phyloP scores from a whole-genome alignment of 2,329 filamentous ascomycete species.

The Harringtonia lauricola region DNA sequence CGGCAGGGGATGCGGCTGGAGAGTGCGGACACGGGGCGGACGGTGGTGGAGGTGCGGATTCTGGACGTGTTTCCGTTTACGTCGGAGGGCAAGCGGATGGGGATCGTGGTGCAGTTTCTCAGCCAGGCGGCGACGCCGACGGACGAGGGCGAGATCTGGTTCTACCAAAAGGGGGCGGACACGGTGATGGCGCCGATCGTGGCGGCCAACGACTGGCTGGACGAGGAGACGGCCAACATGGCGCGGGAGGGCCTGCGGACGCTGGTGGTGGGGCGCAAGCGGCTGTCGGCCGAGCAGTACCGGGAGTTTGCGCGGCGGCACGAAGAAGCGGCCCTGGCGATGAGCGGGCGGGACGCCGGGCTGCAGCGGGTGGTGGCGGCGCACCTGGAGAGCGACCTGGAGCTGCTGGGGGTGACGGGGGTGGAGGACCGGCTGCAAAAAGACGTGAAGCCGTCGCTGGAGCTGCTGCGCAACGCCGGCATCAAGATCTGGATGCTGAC shows the following conservation, averaged over 20 bases:
- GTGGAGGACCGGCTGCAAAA: conserved; percentile 95
- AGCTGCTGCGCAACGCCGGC: conserved; percentile 88
- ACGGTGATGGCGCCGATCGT: conserved; percentile 98
- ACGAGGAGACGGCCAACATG: conserved; percentile 99
- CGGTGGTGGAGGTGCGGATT: conserved; percentile 76
- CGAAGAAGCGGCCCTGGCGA: conserved; percentile 67
- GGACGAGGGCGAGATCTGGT: conserved; percentile 76
- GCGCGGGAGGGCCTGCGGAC: conserved; percentile 91
- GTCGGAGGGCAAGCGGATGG: conserved; percentile 96
- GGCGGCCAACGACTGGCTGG: conserved; percentile 92
- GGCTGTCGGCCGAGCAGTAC: conserved; percentile 45
- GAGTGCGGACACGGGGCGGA: conserved; percentile 59
- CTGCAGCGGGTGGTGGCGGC: conserved; percentile 73
- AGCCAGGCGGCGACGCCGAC: conserved; percentile 28
- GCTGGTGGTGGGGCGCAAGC: conserved; percentile 87
- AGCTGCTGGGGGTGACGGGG: conserved; percentile 92
- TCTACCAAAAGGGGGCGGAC: conserved; percentile 96
- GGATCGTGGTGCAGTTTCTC: conserved; percentile 83
- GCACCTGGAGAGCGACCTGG: conserved; percentile 77
- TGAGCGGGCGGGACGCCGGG: conserved; percentile 67
- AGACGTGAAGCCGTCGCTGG: conserved; percentile 90
- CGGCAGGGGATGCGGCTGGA: conserved; percentile 76
- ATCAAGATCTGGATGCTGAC: conserved; percentile 99
- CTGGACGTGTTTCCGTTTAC: conserved; percentile 96
- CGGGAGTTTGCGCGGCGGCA: conserved; percentile 35